Evolutionary conservation across 257 asterid species (phyloP), one percentile per base, ranked within the genome.

Genomic region (Datura wrightii): DNA sequence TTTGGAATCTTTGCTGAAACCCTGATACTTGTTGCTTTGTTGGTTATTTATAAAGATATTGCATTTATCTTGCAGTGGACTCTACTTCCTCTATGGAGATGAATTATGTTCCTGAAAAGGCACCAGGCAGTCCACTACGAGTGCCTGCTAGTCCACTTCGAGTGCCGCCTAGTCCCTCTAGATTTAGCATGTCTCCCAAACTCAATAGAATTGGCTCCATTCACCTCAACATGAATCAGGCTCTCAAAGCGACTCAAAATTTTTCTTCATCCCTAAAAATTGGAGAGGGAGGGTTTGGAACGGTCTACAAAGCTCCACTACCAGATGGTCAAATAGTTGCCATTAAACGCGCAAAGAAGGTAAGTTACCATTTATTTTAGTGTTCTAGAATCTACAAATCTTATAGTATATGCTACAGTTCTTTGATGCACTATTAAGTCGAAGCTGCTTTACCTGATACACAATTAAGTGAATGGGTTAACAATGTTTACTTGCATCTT

Each of bases 281-380:
- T 39, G 99, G 99, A 81, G 98, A 93, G 89, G 99, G 99, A 85
- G 99, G 99, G 56, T 97, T 95, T 74, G 99, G 99, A 86, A 86
- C 86, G 31, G 99, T 97, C 79, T 97, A 97, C 93, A 95, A 88
- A 89, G 99, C 97, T 79, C 91, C 89, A 86, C 93, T 97, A 83
- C 89, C 96, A 63, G 96, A 90, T 89, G 99, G 98, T 65, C 93
- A 86, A 74, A 86, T 91, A 18, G 97, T 97, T 87, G 99, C 99
- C 88, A 92, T 97, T 83, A 97, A 97, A 88, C 97, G 99, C 81
- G 99, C 98, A 71, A 95, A 95, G 90, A 93, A 90, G 99, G 99
- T 97, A 91, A 79, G 50, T 18, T 36, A 19, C 85, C 62, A 54
- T 82, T 65, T 37, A 42, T 19, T 50, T 10, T 36, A 36, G 50